Conservation (phyloP, 495 filamentous ascomycete genomes). For the Podospora pseudocomata region DNA sequence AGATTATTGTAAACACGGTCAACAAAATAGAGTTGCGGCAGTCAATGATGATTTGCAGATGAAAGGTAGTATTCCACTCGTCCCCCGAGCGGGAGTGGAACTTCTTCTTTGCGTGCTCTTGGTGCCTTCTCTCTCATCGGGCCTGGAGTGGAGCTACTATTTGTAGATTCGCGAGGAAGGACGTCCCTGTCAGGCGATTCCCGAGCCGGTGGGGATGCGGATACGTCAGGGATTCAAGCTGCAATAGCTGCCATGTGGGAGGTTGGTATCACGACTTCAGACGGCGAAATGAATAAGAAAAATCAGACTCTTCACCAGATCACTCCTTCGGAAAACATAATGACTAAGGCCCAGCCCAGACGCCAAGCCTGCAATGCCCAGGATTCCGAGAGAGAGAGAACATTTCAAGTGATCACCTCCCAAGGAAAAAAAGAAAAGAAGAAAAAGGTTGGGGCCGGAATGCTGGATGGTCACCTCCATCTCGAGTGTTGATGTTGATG, state of each 20-base stretch:
- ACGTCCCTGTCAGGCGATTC: conserved; percentile 2
- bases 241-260: conserved; percentile 2
- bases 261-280: conserved; percentile 3
- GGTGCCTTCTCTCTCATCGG: neutral
- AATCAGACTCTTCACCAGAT: neutral
- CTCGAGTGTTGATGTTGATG: neutral
- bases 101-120: neutral
- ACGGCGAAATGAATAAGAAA: conserved; percentile 1
- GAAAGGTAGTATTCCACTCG: neutral
- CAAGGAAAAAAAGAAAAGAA: neutral
- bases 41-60: neutral
- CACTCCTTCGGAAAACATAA: neutral
- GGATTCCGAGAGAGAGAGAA: neutral
- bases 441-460: neutral
- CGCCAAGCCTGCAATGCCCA: neutral
- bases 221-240: conserved; percentile 4
- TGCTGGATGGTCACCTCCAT: neutral
- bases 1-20: neutral
- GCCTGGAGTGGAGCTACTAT: neutral
- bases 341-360: neutral
- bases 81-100: neutral
- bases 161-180: neutral
- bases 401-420: neutral
- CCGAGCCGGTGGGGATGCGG: conserved; percentile 1
- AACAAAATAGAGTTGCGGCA: conserved; percentile 2